Percentiles rank a stretch among this genome's conserved stretches.
Evolutionary conservation across 2,329 filamentous ascomycete species (phyloP).

Genomic region (Orbilia quercus): DNA sequence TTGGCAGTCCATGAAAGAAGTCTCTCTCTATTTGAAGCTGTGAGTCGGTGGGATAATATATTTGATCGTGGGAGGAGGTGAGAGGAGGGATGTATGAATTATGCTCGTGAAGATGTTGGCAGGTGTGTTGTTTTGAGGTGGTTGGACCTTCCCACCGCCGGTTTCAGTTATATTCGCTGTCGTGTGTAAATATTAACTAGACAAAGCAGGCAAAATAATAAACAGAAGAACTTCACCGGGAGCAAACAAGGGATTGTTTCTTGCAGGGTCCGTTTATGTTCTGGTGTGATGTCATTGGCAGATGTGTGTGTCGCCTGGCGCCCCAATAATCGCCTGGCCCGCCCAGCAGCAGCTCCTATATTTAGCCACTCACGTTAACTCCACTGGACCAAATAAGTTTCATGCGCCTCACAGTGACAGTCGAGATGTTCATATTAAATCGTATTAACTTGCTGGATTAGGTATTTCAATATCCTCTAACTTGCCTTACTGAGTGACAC

Average conservation of each 20-base stretch:
- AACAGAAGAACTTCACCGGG: no score
- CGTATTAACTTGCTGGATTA: no score
- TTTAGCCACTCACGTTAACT: constrained; percentile 5
- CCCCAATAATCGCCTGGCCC: constrained; percentile 30
- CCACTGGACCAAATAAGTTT: no score
- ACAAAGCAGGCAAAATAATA: no score
- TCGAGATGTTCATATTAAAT: no score
- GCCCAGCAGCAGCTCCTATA: constrained; percentile 4
- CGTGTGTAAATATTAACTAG: no score
- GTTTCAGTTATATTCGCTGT: constrained; percentile 33
- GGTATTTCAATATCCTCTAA: no score
- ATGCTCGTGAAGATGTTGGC: background rate
- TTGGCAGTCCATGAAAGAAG: constrained; percentile 31
- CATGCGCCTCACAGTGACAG: no score
- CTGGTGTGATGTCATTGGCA: constrained; percentile 42
- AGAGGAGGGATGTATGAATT: background rate
- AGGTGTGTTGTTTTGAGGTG: constrained; percentile 48
- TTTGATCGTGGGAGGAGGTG: background rate
- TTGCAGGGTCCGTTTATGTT: constrained; percentile 12
- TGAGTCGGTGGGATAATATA: no score
- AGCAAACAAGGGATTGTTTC: no score
- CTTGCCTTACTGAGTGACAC: no score
- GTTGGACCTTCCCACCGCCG: constrained; percentile 37
- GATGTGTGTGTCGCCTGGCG: constrained; percentile 38
- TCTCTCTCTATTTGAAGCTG: background rate